Evolutionary conservation across 306 rosid species (phyloP), one percentile per base, ranked within the genome.

Genomic region (Vachellia collinsii): DNA sequence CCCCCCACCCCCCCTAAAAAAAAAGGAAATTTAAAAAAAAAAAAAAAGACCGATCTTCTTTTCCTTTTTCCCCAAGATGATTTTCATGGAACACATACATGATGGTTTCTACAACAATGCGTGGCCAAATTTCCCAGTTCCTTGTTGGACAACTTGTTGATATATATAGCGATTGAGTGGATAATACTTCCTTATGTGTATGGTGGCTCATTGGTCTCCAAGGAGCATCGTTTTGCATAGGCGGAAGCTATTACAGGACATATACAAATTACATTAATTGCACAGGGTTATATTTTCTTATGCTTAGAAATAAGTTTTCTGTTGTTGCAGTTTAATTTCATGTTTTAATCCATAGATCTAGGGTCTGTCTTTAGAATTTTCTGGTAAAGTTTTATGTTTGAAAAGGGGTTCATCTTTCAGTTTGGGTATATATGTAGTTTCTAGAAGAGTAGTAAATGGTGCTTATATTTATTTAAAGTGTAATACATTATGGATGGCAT

Each of bases 181-280:
- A 79, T 85, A 70, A 69, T 83, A 75, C 88, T 77, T 77, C 51
- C 56, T 51, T 58, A 29, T 78, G 80, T 86, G 89, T 75, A 73
- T 87, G 67, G 82, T 83, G 85, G 82, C 88, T 83, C 85, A 38
- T 85, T 85, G 79, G 81, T 83, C 82, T 71, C 77, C 85, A 81
- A 80, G 89, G 84, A 91, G 88, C 87, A 86, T 88, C 85, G 83
- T 81, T 91, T 88, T 73, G 86, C 91, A 85, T 74, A 83, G 75
- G 74, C 79, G 66, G 80, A 73, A 79, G 83, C 79, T 37, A 62
- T 76, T 54, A 39, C 64, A 23, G 51, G 56, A 65, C 38, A 54
- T 25, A 85, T 56, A 79, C 79, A 71, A 61, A 25, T 82, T 70
- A 63, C 59, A 82, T 64, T 76, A 75, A 82, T 64, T 79, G 77